A percentile compares a stretch with the other conserved stretches of the same genome.
phyloP scores from a whole-genome alignment of 73 alveolate genomes.

The Paramecium caudatum region DNA sequence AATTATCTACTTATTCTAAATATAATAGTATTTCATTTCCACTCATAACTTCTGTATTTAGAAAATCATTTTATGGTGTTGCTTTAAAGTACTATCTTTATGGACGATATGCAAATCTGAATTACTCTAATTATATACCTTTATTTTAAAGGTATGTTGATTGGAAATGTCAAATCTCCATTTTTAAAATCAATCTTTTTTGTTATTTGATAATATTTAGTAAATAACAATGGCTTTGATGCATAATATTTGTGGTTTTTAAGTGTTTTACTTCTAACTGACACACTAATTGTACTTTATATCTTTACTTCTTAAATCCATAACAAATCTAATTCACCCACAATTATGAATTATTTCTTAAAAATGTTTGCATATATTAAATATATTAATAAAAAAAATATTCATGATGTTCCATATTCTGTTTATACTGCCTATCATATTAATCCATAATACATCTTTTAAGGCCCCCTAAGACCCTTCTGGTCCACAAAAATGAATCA shows the following conservation, averaged over 20 bases:
- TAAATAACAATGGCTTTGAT: not conserved
- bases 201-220: not conserved
- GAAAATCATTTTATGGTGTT: slow-evolving; percentile 29
- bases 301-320: not conserved
- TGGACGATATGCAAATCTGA: slow-evolving; percentile 57
- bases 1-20: slow-evolving; percentile 15
- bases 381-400: not conserved
- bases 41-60: slow-evolving; percentile 42
- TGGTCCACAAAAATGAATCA: slow-evolving; percentile 28
- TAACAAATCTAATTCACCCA: slow-evolving; percentile 20
- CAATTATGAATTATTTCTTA: slow-evolving; percentile 30
- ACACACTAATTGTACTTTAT: not conserved
- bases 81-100: not conserved
- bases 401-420: slow-evolving; percentile 49
- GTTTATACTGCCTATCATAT: not conserved
- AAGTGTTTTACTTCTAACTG: not conserved
- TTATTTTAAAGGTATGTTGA: slow-evolving; percentile 51
- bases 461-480: not conserved
- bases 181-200: slow-evolving; percentile 64
- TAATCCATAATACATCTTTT: not conserved
- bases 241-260: slow-evolving; percentile 33
- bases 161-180: slow-evolving; percentile 49
- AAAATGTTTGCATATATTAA: not conserved
- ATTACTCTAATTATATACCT: not conserved
- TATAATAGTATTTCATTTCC: slow-evolving; percentile 52